Conservation (phyloP, 345 rosid genomes). For the Brassica napus region Da-Ae NC_063451.1:26355001-26355500, state of each 20-base stretch:
- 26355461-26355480: constrained; percentile 57
- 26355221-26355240: constrained; percentile 28
- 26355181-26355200: not conserved
- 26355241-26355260: constrained; percentile 92
- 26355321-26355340: constrained; percentile 63
- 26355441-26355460: constrained; percentile 91
- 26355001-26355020: not conserved
- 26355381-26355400: not conserved
- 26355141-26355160: constrained; percentile 88
- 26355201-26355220: not conserved
- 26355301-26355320: constrained; percentile 79
- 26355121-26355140: constrained; percentile 71
- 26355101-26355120: constrained; percentile 73
- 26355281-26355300: constrained; percentile 86
- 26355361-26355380: not conserved
- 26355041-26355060: not conserved
- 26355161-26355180: constrained; percentile 56
- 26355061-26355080: constrained; percentile 69
- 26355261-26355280: constrained; percentile 84
- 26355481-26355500: not conserved
- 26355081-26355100: constrained; percentile 60
- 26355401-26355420: constrained; percentile 67
- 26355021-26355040: not conserved
- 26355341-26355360: not conserved
- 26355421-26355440: constrained; percentile 96